Evolutionary conservation across 1,139 yeast genomes (phyloP), one percentile per base, ranked within the genome.

Genomic region (Blastobotrys serpentis): DNA sequence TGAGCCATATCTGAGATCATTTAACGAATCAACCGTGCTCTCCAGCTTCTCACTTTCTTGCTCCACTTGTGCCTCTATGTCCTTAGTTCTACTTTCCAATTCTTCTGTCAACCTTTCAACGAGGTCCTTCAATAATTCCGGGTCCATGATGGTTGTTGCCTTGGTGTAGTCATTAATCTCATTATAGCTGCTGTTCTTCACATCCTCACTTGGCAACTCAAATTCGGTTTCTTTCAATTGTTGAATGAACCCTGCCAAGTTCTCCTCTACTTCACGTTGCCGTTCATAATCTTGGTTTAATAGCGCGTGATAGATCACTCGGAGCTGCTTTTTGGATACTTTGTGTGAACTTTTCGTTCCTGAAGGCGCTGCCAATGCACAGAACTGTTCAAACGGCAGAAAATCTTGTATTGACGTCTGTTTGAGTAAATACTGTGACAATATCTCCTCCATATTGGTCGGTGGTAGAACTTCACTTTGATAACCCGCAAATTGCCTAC

Each of bases 381-480:
- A 21, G 41, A 55, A 56, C 29, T 56, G 52, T 11, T 46, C 46
- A 32, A 46, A 51, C 2, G 54, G 38, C 14, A 52, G 26, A 18
- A 49, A 48, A 33, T 58, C 58, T 7, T 53, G 46, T 17, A 58
- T 32, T 2, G 59, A 49, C 4, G 62, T 56, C 41, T 57, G 56
- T 14, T 53, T 43, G 4, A 54, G 53, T 42, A 59, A 50, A 42
- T 51, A 59, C 17, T 55, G 49, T 32, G 40, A 36, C 16, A 36
- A 7, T 36, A 36, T 36, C 25, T 18, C 19, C 25, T 36, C 40
- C 40, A 36, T 36, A 6, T 14, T 23, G 10, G 26, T 23, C n/a
- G n/a, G n/a, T n/a, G n/a, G n/a, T n/a, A n/a, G n/a, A n/a, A n/a
- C n/a, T n/a, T n/a, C n/a, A n/a, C n/a, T n/a, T n/a, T n/a, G n/a